Base-by-base conservation (phyloP, 2,329 filamentous ascomycete species). In the Myriangium duriaei region DNA sequence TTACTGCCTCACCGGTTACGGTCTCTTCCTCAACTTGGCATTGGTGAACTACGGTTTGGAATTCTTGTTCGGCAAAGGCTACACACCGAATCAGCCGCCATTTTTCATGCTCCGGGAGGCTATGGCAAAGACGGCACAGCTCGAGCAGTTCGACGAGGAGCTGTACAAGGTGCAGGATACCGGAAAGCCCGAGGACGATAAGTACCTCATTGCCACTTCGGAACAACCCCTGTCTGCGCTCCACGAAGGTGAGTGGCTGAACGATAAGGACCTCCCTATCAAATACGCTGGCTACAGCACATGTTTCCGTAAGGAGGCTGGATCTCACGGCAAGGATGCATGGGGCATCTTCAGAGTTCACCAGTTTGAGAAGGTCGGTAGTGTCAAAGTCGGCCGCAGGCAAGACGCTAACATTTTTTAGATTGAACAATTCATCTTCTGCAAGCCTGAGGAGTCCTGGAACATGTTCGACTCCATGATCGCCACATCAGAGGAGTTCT, bases 311-410 rank as follows among this genome's bases (percentile, higher is more conserved):
- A 87, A 92, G 63, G 91, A 98, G 60, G 91, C 91, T 29, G 91
- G 91, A 38, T 79, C 83, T 13, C 88, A 91, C 55, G 81, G 86
- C 18, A 81, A 85, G 57, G 86, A 98, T 58, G 88, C 88, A 1
- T 98, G 91, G 91, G 91, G 91, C 40, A 85, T 96, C 45, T 98
- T 95, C 73, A 80, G 91, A 47, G 87, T 96, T 17, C 91, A 98
- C 60, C 88, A 98, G 60, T 98, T 96, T 54, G 88, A 96, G 61
- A 95, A 92, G 73, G 79, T 76, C 46, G 17, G 41, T 11, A 2
- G 10, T 2, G 2, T 2, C 21, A 7, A 9, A 21, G 38, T 51
- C 62, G 56, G 76, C 11, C 15, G n/a, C 4, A 4, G 34, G 16
- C 16, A n/a, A 13, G 14, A 6, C n/a, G 39, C 38, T 36, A 32